Conservation (phyloP, 2,329 filamentous ascomycete species). For the Blastomyces emzantsi region DNA sequence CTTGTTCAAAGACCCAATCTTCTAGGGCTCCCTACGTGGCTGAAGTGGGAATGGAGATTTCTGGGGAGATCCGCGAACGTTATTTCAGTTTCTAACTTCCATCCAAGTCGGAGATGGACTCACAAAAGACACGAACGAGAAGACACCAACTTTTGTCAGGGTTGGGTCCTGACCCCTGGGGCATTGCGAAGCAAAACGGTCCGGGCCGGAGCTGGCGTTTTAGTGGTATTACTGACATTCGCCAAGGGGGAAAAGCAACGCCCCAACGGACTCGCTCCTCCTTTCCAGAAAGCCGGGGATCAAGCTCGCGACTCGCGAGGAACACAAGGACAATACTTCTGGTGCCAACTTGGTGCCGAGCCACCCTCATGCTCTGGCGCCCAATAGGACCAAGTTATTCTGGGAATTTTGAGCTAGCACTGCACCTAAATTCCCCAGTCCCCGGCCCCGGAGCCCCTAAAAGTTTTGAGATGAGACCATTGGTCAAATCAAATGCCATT, state of each 20-base stretch:
- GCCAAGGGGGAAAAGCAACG: neutral
- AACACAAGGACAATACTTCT: neutral
- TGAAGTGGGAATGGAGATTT: neutral
- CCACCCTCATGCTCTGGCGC: neutral
- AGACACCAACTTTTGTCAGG: neutral
- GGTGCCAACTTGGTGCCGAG: neutral
- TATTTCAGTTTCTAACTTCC: neutral
- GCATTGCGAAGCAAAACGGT: neutral
- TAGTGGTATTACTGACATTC: neutral
- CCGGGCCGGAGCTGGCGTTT: neutral
- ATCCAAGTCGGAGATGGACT: neutral
- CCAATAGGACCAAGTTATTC: neutral
- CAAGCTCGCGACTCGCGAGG: neutral
- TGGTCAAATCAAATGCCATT: neutral
- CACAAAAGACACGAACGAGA: neutral
- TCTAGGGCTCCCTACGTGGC: neutral
- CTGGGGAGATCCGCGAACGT: neutral
- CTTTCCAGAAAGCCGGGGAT: neutral
- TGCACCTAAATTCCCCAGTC: conserved; percentile 7
- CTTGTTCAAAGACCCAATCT: neutral
- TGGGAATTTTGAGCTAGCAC: too few relatives aligned
- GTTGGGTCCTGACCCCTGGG: neutral
- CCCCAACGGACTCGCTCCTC: neutral
- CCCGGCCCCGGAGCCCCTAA: conserved; percentile 1
- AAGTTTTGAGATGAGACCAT: neutral